Evolutionary conservation across 805 yeast species (phyloP).

Genomic region (Barnettozyma sp.): DNA sequence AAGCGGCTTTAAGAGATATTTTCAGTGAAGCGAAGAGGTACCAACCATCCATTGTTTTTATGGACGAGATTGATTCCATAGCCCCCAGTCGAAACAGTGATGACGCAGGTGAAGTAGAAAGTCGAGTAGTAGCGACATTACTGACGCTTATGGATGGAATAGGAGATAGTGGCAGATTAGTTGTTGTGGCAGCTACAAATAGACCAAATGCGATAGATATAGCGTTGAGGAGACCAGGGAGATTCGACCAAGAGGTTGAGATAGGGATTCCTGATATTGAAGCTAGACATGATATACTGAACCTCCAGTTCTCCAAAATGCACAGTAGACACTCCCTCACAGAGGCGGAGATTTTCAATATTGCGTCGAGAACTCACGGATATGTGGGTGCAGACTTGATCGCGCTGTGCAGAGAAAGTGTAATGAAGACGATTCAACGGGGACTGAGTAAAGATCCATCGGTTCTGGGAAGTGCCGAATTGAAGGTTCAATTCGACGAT

Average conservation of each 20-base stretch:
- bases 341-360: conserved; percentile 45
- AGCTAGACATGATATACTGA: conserved; percentile 68
- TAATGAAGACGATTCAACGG: conserved; percentile 70
- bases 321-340: conserved; percentile 42
- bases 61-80: conserved; percentile 91
- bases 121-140: conserved; percentile 83
- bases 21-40: conserved; percentile 79
- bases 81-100: conserved; percentile 82
- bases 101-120: conserved; percentile 85
- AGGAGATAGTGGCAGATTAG: conserved; percentile 57
- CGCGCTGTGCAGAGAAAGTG: conserved; percentile 84
- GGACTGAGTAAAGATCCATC: conserved; percentile 31
- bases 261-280: conserved; percentile 86
- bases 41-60: conserved; percentile 82
- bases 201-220: conserved; percentile 63
- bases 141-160: conserved; percentile 77
- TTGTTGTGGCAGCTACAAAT: conserved; percentile 68
- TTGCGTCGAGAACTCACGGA: conserved; percentile 86
- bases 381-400: conserved; percentile 95
- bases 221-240: conserved; percentile 77
- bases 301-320: conserved; percentile 48
- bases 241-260: conserved; percentile 86
- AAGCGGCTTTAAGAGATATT: conserved; percentile 68
- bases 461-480: conserved; percentile 26
- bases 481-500: conserved; percentile 48